These are phyloP conservation scores for Cryomyces minteri DNA, from an alignment of 495 filamentous ascomycete genomes.

Conservation along the genomic window DNA sequence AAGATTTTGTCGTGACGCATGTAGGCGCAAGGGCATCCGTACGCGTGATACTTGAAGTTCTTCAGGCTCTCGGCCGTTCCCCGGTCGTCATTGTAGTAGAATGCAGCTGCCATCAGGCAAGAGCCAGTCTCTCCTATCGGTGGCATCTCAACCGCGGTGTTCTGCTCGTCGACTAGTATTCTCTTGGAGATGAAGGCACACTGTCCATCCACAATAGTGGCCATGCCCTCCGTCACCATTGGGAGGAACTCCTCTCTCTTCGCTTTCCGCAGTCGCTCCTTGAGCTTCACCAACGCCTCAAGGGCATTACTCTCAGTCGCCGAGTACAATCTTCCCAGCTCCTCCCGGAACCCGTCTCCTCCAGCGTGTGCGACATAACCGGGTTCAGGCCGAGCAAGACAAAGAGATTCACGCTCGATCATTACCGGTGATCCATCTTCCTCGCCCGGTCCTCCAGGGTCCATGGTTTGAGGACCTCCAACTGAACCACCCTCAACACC, in stretches of 20 bases:
- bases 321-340: constrained; percentile 28
- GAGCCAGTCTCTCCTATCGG: constrained; percentile 36
- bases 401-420: constrained; percentile 10
- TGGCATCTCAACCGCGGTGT: constrained; percentile 37
- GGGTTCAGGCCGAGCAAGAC: constrained; percentile 9
- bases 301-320: constrained; percentile 39
- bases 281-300: constrained; percentile 43
- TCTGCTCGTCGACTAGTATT: constrained; percentile 40
- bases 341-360: constrained; percentile 29
- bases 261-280: constrained; percentile 33
- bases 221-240: constrained; percentile 45
- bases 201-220: constrained; percentile 44
- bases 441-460: too few species aligned
- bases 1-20: constrained; percentile 64
- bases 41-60: constrained; percentile 42
- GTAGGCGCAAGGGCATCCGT: constrained; percentile 42
- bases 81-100: constrained; percentile 49
- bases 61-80: constrained; percentile 33
- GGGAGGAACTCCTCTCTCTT: constrained; percentile 48
- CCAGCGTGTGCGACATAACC: constrained; percentile 24
- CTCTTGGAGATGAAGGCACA: constrained; percentile 54
- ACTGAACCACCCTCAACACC: too few species aligned
- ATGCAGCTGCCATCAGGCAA: constrained; percentile 47
- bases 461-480: too few species aligned
- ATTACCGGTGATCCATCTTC: not conserved